These are phyloP conservation scores for Isabelozyma gotoi DNA, from an alignment of 805 yeast species.

Conservation along the genomic window DNA sequence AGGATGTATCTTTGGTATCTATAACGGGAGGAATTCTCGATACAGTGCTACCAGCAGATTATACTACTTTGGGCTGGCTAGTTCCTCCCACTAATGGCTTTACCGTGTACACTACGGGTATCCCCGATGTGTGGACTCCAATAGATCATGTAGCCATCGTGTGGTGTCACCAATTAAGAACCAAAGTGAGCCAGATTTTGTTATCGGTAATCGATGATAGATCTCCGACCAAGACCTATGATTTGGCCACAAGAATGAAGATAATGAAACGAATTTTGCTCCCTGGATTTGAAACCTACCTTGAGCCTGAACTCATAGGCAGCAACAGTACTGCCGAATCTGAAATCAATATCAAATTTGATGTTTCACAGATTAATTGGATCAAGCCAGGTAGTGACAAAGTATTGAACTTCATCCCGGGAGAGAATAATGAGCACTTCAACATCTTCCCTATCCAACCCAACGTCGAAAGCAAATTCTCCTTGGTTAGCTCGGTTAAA, in stretches of 20 bases:
- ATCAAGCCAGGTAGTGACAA: constrained; percentile 3
- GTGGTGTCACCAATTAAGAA: constrained; percentile 90
- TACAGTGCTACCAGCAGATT: constrained; percentile 83
- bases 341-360: constrained; percentile 15
- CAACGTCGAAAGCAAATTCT: constrained; percentile 7
- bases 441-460: constrained; percentile 5
- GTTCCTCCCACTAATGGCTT: constrained; percentile 78
- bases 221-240: constrained; percentile 48
- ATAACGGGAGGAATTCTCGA: constrained; percentile 88
- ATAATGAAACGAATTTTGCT: constrained; percentile 46
- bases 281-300: constrained; percentile 57
- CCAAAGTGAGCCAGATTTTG: constrained; percentile 56
- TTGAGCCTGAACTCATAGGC: constrained; percentile 22
- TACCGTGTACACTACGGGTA: constrained; percentile 79
- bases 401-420: constrained; percentile 1
- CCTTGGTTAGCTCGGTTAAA: constrained; percentile 18
- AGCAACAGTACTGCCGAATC: constrained; percentile 18
- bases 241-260: constrained; percentile 57
- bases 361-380: constrained; percentile 15
- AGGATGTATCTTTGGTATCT: constrained; percentile 70
- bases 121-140: constrained; percentile 91
- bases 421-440: background rate
- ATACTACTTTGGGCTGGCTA: constrained; percentile 69
- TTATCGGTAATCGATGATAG: constrained; percentile 57
- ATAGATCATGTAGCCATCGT: constrained; percentile 93